Percentiles rank a stretch among this genome's conserved stretches.
Evolutionary conservation across 257 asterid genomes (phyloP).

Genomic region (Coffea canephora): DNA sequence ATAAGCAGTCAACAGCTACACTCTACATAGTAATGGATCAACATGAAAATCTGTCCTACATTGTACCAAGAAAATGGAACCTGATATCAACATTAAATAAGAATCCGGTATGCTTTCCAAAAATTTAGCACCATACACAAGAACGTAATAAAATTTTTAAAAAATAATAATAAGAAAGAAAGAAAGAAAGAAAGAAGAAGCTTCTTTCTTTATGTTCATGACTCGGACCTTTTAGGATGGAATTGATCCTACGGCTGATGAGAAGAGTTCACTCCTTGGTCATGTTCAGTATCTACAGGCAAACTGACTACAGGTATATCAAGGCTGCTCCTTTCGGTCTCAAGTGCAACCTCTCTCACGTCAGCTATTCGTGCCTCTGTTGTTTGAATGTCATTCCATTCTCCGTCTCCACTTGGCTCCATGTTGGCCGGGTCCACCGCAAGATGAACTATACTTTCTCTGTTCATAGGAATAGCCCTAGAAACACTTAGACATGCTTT

Average conservation of each 20-base stretch:
- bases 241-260: constrained; percentile 43
- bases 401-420: constrained; percentile 63
- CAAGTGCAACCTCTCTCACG: constrained; percentile 81
- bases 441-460: constrained; percentile 45
- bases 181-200: no score
- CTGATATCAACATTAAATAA: background rate
- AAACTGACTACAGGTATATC: constrained; percentile 72
- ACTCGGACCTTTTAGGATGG: background rate
- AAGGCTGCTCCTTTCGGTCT: constrained; percentile 53
- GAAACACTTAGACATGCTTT: constrained; percentile 84
- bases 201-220: background rate
- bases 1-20: background rate
- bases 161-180: no score
- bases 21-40: no score
- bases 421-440: constrained; percentile 53
- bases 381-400: constrained; percentile 92
- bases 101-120: background rate
- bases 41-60: no score
- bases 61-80: no score
- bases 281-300: constrained; percentile 54
- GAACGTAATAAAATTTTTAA: background rate
- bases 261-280: constrained; percentile 47
- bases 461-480: constrained; percentile 40
- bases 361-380: constrained; percentile 81
- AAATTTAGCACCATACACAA: background rate